phyloP scores from a whole-genome alignment of 2,329 filamentous ascomycete species.

The Amesomyces nigricolor region DNA sequence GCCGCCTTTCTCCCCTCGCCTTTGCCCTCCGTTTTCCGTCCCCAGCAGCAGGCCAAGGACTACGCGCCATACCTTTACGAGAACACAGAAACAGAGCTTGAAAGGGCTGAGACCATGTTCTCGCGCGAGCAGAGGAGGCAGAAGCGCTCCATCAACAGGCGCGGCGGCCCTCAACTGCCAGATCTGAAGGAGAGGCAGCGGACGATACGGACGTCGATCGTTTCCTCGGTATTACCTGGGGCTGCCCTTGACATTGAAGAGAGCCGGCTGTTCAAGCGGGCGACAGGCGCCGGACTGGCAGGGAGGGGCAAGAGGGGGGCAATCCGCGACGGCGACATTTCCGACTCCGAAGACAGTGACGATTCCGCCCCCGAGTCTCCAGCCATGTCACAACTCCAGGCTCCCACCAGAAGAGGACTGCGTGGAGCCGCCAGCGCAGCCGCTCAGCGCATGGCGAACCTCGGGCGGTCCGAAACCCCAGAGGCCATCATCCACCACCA shows the following conservation, averaged over 20 bases:
- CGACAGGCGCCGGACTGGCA: constrained; percentile 53
- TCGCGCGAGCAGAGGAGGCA: constrained; percentile 89
- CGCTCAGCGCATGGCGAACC: constrained; percentile 77
- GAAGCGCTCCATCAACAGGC: constrained; percentile 89
- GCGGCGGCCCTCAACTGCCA: constrained; percentile 87
- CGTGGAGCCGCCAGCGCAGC: constrained; percentile 82
- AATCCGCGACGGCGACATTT: constrained; percentile 61
- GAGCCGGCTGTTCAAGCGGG: constrained; percentile 78
- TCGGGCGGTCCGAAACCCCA: constrained; percentile 82
- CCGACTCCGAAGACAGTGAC: constrained; percentile 88
- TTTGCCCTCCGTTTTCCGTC: constrained; percentile 75
- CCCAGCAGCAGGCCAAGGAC: constrained; percentile 88
- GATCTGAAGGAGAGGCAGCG: constrained; percentile 92
- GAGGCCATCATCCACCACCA: constrained; percentile 66
- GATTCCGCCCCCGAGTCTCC: constrained; percentile 85
- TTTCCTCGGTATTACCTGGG: constrained; percentile 88
- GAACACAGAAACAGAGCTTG: constrained; percentile 81
- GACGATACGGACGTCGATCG: constrained; percentile 85
- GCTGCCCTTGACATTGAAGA: constrained; percentile 75
- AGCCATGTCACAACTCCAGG: constrained; percentile 64
- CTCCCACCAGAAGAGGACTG: constrained; percentile 81
- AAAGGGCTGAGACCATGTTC: constrained; percentile 86
- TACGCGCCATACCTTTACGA: constrained; percentile 92
- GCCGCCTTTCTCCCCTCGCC: constrained; percentile 82
- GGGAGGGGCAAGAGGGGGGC: constrained; percentile 44